These are phyloP conservation scores for Alternaria angustiovoidea DNA, from an alignment of 2,329 filamentous ascomycete species.

Conservation along the genomic window DNA sequence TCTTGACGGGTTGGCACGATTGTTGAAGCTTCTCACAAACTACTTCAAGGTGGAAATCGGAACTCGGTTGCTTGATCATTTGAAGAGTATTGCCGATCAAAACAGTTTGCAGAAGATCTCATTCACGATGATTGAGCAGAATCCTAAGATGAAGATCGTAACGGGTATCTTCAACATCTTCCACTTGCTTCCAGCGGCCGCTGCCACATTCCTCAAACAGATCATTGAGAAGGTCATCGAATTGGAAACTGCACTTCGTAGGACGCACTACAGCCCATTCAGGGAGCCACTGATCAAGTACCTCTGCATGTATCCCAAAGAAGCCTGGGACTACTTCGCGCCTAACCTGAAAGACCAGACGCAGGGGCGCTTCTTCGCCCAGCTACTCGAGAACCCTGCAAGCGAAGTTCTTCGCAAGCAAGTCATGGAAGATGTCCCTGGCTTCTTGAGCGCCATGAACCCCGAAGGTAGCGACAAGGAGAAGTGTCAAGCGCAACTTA, in stretches of 20 bases:
- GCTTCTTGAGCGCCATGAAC: constrained; percentile 72
- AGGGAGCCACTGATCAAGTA: constrained; percentile 89
- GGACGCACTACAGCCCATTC: constrained; percentile 92
- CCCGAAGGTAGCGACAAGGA: constrained; percentile 70
- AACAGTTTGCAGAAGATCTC: constrained; percentile 85
- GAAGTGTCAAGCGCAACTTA: constrained; percentile 81
- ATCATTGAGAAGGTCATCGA: constrained; percentile 91
- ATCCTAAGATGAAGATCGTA: constrained; percentile 91
- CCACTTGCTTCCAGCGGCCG: constrained; percentile 89
- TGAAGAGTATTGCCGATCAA: constrained; percentile 87
- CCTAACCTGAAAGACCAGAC: constrained; percentile 81
- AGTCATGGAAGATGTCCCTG: constrained; percentile 75
- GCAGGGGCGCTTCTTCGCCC: constrained; percentile 90
- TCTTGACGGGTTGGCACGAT: constrained; percentile 86
- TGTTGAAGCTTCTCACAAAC: constrained; percentile 90
- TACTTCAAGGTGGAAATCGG: constrained; percentile 99
- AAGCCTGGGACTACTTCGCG: constrained; percentile 84
- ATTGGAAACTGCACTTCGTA: constrained; percentile 81
- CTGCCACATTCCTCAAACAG: constrained; percentile 88
- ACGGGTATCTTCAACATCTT: constrained; percentile 97
- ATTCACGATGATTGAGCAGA: constrained; percentile 93
- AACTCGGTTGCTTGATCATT: constrained; percentile 88
- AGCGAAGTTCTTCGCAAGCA: constrained; percentile 78
- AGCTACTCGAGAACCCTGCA: constrained; percentile 78
- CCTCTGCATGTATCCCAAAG: constrained; percentile 89